A percentile compares a stretch with the other conserved stretches of the same genome.
Evolutionary conservation across 1,139 yeast genomes (phyloP).

Genomic region (Suhomyces yuchorum): DNA sequence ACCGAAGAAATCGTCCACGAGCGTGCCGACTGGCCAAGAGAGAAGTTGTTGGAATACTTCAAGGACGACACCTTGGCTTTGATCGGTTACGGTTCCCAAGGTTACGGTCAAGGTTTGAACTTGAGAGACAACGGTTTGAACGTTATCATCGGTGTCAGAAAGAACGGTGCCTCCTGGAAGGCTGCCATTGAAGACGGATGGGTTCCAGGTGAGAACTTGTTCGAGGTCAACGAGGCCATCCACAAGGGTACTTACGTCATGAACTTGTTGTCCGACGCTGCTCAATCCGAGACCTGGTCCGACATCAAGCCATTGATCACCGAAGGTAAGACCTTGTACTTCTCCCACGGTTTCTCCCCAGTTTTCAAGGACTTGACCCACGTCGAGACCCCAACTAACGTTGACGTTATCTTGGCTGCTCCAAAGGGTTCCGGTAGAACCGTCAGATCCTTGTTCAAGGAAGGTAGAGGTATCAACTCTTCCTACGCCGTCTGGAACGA

Average conservation of each 20-base stretch:
- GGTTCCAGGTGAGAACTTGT: slow-evolving; percentile 99
- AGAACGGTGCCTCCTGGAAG: slow-evolving; percentile 99
- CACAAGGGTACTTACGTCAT: slow-evolving; percentile 87
- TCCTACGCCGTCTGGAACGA: slow-evolving; percentile 99
- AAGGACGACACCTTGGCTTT: slow-evolving; percentile 96
- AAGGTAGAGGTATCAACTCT: slow-evolving; percentile 99
- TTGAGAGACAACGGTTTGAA: slow-evolving; percentile 98
- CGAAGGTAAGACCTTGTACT: slow-evolving; percentile 96
- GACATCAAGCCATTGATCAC: slow-evolving; percentile 86
- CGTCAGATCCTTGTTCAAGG: slow-evolving; percentile 98
- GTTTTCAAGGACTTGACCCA: slow-evolving; percentile 97
- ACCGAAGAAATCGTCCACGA: slow-evolving; percentile 94
- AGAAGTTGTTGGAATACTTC: slow-evolving; percentile 93
- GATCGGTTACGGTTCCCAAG: slow-evolving; percentile 99
- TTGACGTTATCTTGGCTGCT: slow-evolving; percentile 97
- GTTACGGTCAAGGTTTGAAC: slow-evolving; percentile 99
- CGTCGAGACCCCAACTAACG: slow-evolving; percentile 91
- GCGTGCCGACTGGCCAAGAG: slow-evolving; percentile 99
- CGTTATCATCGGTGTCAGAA: slow-evolving; percentile 97
- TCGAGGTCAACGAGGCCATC: slow-evolving; percentile 93
- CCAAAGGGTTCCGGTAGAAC: slow-evolving; percentile 99
- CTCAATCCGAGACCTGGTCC: slow-evolving; percentile 98
- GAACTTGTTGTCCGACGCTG: slow-evolving; percentile 99
- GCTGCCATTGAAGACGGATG: slow-evolving; percentile 99
- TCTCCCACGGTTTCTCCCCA: slow-evolving; percentile 99